These are phyloP conservation scores for Trametes cingulata DNA, from an alignment of 768 basidiomycete genomes.

Conservation along the genomic window DNA sequence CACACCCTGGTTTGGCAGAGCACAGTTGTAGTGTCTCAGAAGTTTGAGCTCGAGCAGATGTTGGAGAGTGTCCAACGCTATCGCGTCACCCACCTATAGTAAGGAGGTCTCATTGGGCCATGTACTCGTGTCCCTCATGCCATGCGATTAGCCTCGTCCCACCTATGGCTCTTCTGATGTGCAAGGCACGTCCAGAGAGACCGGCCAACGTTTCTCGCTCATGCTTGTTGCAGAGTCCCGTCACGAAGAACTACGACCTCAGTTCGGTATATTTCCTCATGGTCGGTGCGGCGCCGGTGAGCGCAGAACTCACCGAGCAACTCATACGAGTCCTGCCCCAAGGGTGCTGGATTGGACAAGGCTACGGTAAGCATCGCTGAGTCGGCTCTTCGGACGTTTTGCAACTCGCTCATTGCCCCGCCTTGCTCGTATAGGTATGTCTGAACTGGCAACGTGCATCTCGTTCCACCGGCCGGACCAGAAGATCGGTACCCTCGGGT, in stretches of 20 bases:
- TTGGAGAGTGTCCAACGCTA: conserved; percentile 37
- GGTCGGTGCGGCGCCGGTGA: conserved; percentile 37
- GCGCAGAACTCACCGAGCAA: conserved; percentile 38
- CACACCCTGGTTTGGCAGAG: conserved; percentile 24
- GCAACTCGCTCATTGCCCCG: too few species aligned
- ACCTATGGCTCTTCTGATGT: conserved; percentile 34
- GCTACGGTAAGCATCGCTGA: conserved; percentile 52
- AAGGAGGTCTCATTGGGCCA: too few species aligned
- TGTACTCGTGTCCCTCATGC: too few species aligned
- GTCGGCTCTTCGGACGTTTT: conserved; percentile 46
- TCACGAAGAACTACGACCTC: conserved; percentile 35
- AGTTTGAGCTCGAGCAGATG: conserved; percentile 32
- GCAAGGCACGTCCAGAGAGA: conserved; percentile 31
- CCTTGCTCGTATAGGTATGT: too few species aligned
- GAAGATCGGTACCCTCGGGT: conserved; percentile 56
- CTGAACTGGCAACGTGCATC: too few species aligned
- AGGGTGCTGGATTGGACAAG: conserved; percentile 54
- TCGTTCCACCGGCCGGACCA: too few species aligned
- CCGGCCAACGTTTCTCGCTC: not conserved
- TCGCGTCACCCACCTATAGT: conserved; percentile 34
- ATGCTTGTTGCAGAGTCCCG: conserved; percentile 24
- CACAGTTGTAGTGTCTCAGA: conserved; percentile 32
- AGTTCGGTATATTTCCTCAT: conserved; percentile 31
- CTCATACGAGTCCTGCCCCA: conserved; percentile 51
- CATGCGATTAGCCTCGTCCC: too few species aligned